Evolutionary conservation across 768 basidiomycete genomes (phyloP), one percentile per base, ranked within the genome.

Genomic region (Butyriboletus loyo): DNA sequence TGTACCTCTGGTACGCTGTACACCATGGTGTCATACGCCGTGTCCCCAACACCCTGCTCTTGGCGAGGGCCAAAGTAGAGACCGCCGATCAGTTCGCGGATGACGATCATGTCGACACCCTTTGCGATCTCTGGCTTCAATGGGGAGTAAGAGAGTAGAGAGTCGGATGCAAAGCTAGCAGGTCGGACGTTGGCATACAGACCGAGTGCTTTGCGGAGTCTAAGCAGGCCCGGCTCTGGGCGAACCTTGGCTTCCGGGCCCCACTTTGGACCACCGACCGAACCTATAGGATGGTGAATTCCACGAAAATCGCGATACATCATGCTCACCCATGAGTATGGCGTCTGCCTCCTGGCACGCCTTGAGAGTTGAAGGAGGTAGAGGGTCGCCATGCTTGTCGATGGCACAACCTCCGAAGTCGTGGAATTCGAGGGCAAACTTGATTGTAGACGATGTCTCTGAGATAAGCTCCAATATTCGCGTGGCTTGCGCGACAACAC

Each of bases 231-330:
- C 55, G 84, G 83, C 70, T 99, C 97, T 17, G 97, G 97, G 50
- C 97, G 86, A 49, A 98, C 83, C 69, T 87, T 86, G 54, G 83
- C 80, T 51, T 85, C 82, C 3, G 95, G 88, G 43, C 93, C 95
- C 97, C 97, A 99, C 73, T 98, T 98, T 14, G 97, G 97, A n/a
- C 97, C 97, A 53, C 97, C 97, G 59, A 98, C 90, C 19, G 96
- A 87, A 59, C 96, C 96, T 98, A 51, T 17, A n/a, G 21, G 21
- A 37, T 31, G 46, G 40, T 63, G 36, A 58, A 52, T 36, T 34
- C 4, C 2, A 19, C 19, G n/a, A 36, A 17, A 1, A 32, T 35
- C 2, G 22, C 15, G 25, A 21, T 8, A n/a, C n/a, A 37, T 45
- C 28, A 22, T 7, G 62, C 79, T 44, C 62, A 93, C 97, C 97